Conservation (phyloP, 148 eudicot genomes). For the Limonium bicolor region DNA sequence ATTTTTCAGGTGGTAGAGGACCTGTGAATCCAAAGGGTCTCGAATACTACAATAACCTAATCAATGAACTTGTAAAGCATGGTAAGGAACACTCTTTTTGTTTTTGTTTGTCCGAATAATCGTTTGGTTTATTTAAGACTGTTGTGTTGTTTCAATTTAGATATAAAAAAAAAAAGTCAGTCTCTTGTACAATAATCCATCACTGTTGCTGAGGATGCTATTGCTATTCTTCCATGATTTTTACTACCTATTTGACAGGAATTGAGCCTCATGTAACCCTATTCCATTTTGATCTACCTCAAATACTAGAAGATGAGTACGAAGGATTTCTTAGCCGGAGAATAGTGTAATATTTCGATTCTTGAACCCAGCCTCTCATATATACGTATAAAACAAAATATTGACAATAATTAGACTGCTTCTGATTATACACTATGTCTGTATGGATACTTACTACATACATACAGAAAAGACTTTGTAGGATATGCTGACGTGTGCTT, state of each 20-base stretch:
- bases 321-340: constrained; percentile 44
- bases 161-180: too few species aligned
- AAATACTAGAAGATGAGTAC: constrained; percentile 60
- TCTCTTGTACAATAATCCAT: too few species aligned
- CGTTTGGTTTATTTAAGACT: not conserved
- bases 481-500: constrained; percentile 61
- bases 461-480: constrained; percentile 49
- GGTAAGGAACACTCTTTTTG: constrained; percentile 7
- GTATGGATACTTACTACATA: too few species aligned
- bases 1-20: constrained; percentile 28
- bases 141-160: not conserved
- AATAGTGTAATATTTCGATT: constrained; percentile 23
- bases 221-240: too few species aligned
- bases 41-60: constrained; percentile 37
- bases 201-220: too few species aligned
- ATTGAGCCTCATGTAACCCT: constrained; percentile 66
- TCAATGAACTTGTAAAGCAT: constrained; percentile 21
- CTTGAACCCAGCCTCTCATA: too few species aligned
- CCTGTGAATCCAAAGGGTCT: constrained; percentile 31
- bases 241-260: constrained; percentile 19
- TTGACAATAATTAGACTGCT: too few species aligned
- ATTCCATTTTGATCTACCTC: constrained; percentile 44
- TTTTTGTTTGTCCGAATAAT: not conserved
- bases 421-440: not conserved
- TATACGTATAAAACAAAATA: too few species aligned